Conservation (phyloP, 257 asterid genomes). For the Thymus mandschuricus region DNA sequence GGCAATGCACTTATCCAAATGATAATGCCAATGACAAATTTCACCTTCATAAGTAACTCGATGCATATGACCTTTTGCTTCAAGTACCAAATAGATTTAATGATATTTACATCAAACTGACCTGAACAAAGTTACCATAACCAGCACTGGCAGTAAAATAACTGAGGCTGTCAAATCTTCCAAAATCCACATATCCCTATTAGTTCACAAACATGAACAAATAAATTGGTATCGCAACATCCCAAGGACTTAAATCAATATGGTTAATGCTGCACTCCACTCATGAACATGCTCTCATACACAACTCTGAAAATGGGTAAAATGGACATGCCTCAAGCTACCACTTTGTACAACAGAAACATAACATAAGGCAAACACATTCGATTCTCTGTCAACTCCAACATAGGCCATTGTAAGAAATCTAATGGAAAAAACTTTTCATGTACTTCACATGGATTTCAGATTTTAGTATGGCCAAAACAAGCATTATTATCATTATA, state of each 20-base stretch:
- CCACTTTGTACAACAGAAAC: conserved; percentile 8
- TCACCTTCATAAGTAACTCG: conserved; percentile 12
- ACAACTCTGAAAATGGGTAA: conserved; percentile 8
- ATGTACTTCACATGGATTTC: not conserved
- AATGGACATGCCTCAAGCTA: conserved; percentile 14
- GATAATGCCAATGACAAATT: not conserved
- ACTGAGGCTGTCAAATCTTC: conserved; percentile 80
- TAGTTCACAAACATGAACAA: conserved; percentile 27
- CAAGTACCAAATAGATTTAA: conserved; percentile 23
- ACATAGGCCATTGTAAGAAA: not conserved
- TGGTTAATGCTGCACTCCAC: not conserved
- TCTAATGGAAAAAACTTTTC: not conserved
- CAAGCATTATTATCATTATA: conserved; percentile 3
- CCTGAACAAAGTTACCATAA: conserved; percentile 70
- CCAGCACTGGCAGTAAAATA: conserved; percentile 72
- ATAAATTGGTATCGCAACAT: conserved; percentile 28
- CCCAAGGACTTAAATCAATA: conserved; percentile 28
- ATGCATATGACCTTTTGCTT: conserved; percentile 13
- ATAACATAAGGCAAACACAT: conserved; percentile 30
- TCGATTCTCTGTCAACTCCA: conserved; percentile 16
- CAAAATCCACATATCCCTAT: conserved; percentile 94
- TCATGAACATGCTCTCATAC: not conserved
- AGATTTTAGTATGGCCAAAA: conserved; percentile 17
- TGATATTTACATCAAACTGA: conserved; percentile 35
- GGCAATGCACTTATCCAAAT: not conserved